Evolutionary conservation across 2,329 filamentous ascomycete genomes (phyloP), one percentile per base, ranked within the genome.

Genomic region (Penicillium sp.): DNA sequence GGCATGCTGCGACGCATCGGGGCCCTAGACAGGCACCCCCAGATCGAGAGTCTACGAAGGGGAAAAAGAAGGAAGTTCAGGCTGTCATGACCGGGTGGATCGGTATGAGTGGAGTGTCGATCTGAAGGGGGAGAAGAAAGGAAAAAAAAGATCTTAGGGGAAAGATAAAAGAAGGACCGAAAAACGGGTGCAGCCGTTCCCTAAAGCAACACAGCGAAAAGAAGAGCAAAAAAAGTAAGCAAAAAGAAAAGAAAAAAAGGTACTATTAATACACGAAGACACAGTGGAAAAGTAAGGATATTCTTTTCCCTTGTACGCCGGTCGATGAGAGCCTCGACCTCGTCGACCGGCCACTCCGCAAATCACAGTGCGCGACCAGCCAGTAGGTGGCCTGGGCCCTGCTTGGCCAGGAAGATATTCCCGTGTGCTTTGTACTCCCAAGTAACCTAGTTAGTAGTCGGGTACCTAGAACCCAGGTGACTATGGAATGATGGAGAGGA

Each of bases 281-380:
- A 15, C 12, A 27, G 27, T 28, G 27, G 27, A 28, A 35, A 20
- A 37, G 44, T 18, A 9, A 35, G 28, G 33, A 31, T 18, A 37
- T 41, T 48, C 31, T 40, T 52, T 44, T 46, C 46, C 12, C 13
- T 32, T 38, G 38, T 51, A 31, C 42, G 35, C 18, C 44, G 56
- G 57, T 59, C 57, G 47, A 59, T 55, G 52, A 52, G 53, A 58
- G 56, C 56, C 56, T 59, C 56, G 58, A 52, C 53, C 55, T 46
- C 51, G 42, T 47, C 54, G 51, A 48, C 49, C 46, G 33, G 27
- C 20, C 41, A 7, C 49, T 56, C 53, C 55, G 42, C 55, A 56
- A 58, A 56, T 56, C 53, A 51, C 32, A 8, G 32, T 20, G 32
- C 32, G 32, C 8, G 32, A 3, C 15, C 32, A 35, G 20, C 32